These are phyloP conservation scores for Bryum argenteum DNA, from an alignment of 225 moss, liverwort and hornwort genomes.

Conservation along the genomic window DNA sequence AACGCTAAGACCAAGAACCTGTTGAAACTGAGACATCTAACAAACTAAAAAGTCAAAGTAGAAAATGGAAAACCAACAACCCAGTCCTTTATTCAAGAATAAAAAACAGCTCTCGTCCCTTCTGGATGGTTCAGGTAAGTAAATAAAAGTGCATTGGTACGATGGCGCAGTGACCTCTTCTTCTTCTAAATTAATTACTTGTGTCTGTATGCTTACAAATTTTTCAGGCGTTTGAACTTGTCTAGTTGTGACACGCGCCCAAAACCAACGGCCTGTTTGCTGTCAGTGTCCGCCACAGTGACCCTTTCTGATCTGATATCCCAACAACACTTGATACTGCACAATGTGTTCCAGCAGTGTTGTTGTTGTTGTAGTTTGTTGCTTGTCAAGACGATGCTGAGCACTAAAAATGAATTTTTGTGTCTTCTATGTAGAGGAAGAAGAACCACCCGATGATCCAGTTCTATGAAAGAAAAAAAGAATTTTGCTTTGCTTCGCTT, in stretches of 20 bases:
- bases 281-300: conserved; percentile 27
- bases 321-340: conserved; percentile 29
- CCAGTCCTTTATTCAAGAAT: conserved; percentile 49
- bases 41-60: no score
- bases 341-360: conserved; percentile 47
- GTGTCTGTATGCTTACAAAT: conserved; percentile 56
- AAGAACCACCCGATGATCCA: not conserved
- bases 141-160: conserved; percentile 19
- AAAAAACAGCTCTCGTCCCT: conserved; percentile 29
- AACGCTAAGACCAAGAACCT: no score
- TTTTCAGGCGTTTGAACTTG: conserved; percentile 49
- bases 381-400: conserved; percentile 39
- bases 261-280: conserved; percentile 47
- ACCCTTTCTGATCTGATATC: not conserved
- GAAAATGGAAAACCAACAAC: conserved; percentile 37
- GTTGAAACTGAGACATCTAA: no score
- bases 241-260: conserved; percentile 53
- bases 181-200: conserved; percentile 39
- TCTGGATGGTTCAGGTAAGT: conserved; percentile 14
- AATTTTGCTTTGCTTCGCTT: not conserved
- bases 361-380: conserved; percentile 19
- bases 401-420: conserved; percentile 32
- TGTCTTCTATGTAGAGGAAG: conserved; percentile 22
- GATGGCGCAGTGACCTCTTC: conserved; percentile 25
- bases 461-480: conserved; percentile 8